Base-by-base conservation (phyloP, 1,139 yeast species). In the Saccharomyces pastorianus region DNA sequence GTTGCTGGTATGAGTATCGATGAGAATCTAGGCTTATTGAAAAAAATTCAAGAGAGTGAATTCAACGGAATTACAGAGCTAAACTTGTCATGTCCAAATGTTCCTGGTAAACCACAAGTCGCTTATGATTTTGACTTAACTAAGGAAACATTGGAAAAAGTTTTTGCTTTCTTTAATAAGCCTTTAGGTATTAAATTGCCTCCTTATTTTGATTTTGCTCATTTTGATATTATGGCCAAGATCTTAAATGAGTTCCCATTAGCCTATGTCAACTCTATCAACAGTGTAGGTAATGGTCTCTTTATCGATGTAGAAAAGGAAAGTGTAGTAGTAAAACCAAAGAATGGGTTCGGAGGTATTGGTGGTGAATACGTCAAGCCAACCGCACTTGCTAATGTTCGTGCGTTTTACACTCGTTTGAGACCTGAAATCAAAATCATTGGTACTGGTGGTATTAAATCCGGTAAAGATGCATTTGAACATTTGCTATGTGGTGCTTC, bases 91-190 rank as follows among this genome's bases (percentile, higher is more conserved):
- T 65, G 69, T 53, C 69, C 69, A 17, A 65, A 65, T 49, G 68
- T 65, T 25, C 68, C 69, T n/a, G 69, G 69, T 46, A 64, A 65
- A 51, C 69, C 69, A 44, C 87, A 84, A 63, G 84, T 88, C 0
- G 83, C 82, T 20, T 71, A 84, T 29, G 80, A 79, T 38, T 78
- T 81, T 49, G 80, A 78, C 13, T 64, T 82, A 14, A 74, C 88
- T 0, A 72, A 77, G 49, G 71, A 74, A 31, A 74, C 88, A 26
- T 67, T 88, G 50, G 68, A 72, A 6, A 67, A 70, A 4, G 69
- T 87, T 1, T 64, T 65, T 49, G 47, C 55, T 4, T 64, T 65
- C 51, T 65, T 63, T 54, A 60, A 56, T 46, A 65, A 65, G 53
- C 69, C 68, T 17, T 51, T 65, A 13, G 69, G 69, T 32, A 59